Evolutionary conservation across 169 alveolate genomes (phyloP).

Genomic region (Plasmodium vivax): DNA sequence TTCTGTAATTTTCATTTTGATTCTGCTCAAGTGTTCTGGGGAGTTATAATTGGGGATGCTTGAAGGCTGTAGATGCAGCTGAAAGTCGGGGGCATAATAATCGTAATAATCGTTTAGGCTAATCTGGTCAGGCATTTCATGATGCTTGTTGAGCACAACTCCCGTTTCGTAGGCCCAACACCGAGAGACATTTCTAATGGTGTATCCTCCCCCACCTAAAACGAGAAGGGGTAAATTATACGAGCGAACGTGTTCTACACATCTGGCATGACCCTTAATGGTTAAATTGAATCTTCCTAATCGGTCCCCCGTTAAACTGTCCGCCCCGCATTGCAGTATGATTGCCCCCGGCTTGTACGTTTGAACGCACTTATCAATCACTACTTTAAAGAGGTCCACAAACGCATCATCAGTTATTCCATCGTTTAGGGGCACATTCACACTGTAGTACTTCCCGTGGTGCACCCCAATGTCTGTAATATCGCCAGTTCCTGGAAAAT

Average conservation of each 20-base stretch:
- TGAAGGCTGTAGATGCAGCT: conserved; percentile 94
- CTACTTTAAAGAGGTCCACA: conserved; percentile 92
- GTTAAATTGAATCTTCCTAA: conserved; percentile 98
- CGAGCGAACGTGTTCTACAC: conserved; percentile 93
- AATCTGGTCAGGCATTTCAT: conserved; percentile 92
- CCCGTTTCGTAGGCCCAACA: conserved; percentile 99
- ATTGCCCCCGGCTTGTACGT: conserved; percentile 97
- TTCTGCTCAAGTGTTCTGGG: conserved; percentile 94
- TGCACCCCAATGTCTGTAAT: conserved; percentile 96
- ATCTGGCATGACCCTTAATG: conserved; percentile 98
- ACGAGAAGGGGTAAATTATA: conserved; percentile 94
- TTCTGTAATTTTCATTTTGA: conserved; percentile 92
- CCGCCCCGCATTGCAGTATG: conserved; percentile 99
- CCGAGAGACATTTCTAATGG: conserved; percentile 98
- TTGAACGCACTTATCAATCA: conserved; percentile 95
- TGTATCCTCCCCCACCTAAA: conserved; percentile 99
- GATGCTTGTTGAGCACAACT: conserved; percentile 91
- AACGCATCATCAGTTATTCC: conserved; percentile 98
- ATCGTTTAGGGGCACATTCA: conserved; percentile 98
- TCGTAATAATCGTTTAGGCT: conserved; percentile 96
- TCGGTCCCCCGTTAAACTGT: conserved; percentile 96
- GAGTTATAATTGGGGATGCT: conserved; percentile 94
- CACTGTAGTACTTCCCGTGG: conserved; percentile 95
- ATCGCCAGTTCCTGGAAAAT: conserved; percentile 99
- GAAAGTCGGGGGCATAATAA: conserved; percentile 97